phyloP scores from a whole-genome alignment of 2,329 filamentous ascomycete species.

The Dryadomyces quercivorus region DNA sequence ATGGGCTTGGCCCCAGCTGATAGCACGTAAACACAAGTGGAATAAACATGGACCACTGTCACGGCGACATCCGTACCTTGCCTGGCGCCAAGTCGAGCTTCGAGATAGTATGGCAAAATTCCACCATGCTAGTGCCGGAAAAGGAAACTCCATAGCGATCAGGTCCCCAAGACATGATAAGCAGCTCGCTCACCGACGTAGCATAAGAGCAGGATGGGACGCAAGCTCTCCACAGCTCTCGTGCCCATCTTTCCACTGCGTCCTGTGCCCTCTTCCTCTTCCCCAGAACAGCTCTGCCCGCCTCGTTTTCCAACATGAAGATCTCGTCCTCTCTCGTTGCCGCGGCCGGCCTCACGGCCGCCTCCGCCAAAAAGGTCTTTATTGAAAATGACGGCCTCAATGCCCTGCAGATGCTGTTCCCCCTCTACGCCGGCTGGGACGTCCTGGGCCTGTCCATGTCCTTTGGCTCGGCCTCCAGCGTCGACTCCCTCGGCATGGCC shows the following conservation, averaged over 20 bases:
- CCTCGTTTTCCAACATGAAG: neutral
- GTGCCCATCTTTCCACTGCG: no score
- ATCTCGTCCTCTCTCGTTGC: neutral
- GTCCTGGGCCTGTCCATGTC: conserved; percentile 6
- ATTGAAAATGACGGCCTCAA: conserved; percentile 6
- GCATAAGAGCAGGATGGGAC: no score
- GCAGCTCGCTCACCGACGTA: no score
- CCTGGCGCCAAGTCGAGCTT: neutral
- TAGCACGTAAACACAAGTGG: neutral
- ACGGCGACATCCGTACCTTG: neutral
- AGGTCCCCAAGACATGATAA: neutral
- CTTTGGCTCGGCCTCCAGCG: conserved; percentile 3
- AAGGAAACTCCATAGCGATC: neutral
- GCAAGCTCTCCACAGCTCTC: no score
- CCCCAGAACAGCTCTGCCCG: no score
- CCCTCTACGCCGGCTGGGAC: conserved; percentile 5
- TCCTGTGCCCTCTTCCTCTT: no score
- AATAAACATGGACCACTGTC: neutral
- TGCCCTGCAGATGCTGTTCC: conserved; percentile 3
- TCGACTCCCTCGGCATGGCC: neutral
- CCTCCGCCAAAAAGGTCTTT: conserved; percentile 5
- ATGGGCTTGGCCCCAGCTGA: no score
- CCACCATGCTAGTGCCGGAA: neutral
- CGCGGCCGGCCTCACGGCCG: neutral
- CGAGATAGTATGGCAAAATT: neutral